Percentiles rank a stretch among this genome's conserved stretches.
Conservation (phyloP, 768 basidiomycete species). For the Termitomyces sp. region DNA sequence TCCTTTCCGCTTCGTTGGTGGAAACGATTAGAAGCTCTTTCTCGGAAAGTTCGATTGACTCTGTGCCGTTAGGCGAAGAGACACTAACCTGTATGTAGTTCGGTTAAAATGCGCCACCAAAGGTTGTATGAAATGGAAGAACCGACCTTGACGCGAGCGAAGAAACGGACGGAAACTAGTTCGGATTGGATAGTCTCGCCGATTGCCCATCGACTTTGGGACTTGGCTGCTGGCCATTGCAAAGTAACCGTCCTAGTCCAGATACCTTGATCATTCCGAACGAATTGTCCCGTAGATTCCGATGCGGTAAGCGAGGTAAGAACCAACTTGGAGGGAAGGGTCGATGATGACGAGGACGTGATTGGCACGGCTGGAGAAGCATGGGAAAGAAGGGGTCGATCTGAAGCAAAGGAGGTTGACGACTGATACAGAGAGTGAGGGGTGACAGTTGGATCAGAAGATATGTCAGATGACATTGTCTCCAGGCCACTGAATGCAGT, state of each 20-base stretch:
- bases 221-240: slow-evolving; percentile 67
- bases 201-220: slow-evolving; percentile 69
- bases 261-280: slow-evolving; percentile 48
- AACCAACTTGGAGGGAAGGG: slow-evolving; percentile 32
- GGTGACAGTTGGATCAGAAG: slow-evolving; percentile 38
- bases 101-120: slow-evolving; percentile 11
- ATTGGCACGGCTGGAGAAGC: slow-evolving; percentile 14
- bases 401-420: slow-evolving; percentile 22
- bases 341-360: slow-evolving; percentile 14
- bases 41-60: slow-evolving; percentile 66
- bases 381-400: slow-evolving; percentile 21
- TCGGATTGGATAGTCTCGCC: slow-evolving; percentile 72
- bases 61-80: slow-evolving; percentile 53
- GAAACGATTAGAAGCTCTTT: slow-evolving; percentile 62
- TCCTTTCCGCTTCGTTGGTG: slow-evolving; percentile 65
- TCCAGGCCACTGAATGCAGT: slow-evolving; percentile 9
- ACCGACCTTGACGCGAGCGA: slow-evolving; percentile 61
- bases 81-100: slow-evolving; percentile 34
- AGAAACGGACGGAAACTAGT: slow-evolving; percentile 62
- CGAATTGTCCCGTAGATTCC: slow-evolving; percentile 56
- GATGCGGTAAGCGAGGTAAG: slow-evolving; percentile 50
- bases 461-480: slow-evolving; percentile 22
- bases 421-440: slow-evolving; percentile 29
- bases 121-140: slow-evolving; percentile 9
- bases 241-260: slow-evolving; percentile 64